Evolutionary conservation across 2,329 filamentous ascomycete genomes (phyloP).

Genomic region (Penicillium sp.): DNA sequence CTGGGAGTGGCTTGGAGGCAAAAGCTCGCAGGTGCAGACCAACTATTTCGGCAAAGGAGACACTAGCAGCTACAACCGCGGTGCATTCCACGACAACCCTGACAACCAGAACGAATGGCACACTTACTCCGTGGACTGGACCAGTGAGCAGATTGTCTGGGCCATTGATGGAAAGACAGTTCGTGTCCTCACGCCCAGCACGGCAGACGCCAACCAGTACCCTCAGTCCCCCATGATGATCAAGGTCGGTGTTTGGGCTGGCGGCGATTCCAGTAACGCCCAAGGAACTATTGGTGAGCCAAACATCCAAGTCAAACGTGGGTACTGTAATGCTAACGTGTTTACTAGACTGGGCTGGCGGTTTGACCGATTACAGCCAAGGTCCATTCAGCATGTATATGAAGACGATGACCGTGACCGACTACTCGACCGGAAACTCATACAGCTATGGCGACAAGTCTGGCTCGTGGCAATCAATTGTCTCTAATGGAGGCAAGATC

Average conservation of each 20-base stretch:
- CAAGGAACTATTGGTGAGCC: constrained; percentile 69
- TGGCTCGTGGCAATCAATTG: constrained; percentile 79
- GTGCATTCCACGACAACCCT: constrained; percentile 68
- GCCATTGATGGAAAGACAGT: constrained; percentile 74
- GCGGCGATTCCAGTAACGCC: constrained; percentile 77
- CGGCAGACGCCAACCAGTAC: constrained; percentile 71
- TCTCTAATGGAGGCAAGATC: constrained; percentile 73
- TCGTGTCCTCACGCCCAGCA: constrained; percentile 67
- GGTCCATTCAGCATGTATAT: constrained; percentile 88
- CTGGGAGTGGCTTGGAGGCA: constrained; percentile 88
- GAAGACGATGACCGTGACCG: constrained; percentile 70
- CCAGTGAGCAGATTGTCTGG: constrained; percentile 79
- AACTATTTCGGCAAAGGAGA: constrained; percentile 97
- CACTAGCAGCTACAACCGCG: constrained; percentile 81
- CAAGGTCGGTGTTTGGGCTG: constrained; percentile 89
- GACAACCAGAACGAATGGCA: constrained; percentile 73
- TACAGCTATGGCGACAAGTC: constrained; percentile 79
- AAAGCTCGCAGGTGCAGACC: constrained; percentile 75
- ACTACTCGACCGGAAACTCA: constrained; percentile 87
- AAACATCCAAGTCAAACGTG: not conserved
- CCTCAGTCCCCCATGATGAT: constrained; percentile 95
- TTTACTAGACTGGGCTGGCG: constrained; percentile 70
- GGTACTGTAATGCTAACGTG: constrained; percentile 11
- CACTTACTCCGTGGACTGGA: constrained; percentile 93
- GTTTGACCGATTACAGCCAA: constrained; percentile 75